phyloP scores from a whole-genome alignment of 2,329 filamentous ascomycete species.

The Iodosphaeria phyllophila region DNA sequence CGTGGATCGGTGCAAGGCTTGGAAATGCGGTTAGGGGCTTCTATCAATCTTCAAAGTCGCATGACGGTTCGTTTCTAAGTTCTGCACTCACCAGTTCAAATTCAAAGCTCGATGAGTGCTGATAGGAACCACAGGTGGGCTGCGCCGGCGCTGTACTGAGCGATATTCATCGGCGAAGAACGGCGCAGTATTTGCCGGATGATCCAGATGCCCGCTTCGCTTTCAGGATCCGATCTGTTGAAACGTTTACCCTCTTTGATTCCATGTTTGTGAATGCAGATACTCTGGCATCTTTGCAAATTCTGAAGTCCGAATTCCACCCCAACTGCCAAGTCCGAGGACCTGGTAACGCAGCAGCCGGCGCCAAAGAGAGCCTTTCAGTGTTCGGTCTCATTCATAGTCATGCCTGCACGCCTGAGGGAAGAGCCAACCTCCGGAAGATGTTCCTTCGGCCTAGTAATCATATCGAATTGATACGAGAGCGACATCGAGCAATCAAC shows the following conservation, averaged over 20 bases:
- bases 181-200: slow-evolving; percentile 41
- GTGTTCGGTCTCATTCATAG: slow-evolving; percentile 68
- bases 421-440: slow-evolving; percentile 54
- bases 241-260: slow-evolving; percentile 53
- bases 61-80: slow-evolving; percentile 48
- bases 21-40: slow-evolving; percentile 48
- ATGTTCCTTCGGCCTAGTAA: slow-evolving; percentile 65
- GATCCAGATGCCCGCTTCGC: slow-evolving; percentile 31
- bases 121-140: slow-evolving; percentile 32
- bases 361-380: slow-evolving; percentile 64
- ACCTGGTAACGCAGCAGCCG: slow-evolving; percentile 37
- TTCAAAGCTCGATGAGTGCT: too few species aligned
- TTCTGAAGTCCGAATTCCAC: slow-evolving; percentile 66
- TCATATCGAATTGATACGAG: slow-evolving; percentile 45
- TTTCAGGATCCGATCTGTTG: slow-evolving; percentile 43
- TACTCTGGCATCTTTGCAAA: slow-evolving; percentile 65
- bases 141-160: slow-evolving; percentile 78
- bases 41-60: slow-evolving; percentile 54
- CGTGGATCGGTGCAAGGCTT: slow-evolving; percentile 40
- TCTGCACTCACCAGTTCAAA: too few species aligned
- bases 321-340: slow-evolving; percentile 66
- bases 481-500: slow-evolving; percentile 52
- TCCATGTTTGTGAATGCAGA: slow-evolving; percentile 68
- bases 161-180: slow-evolving; percentile 52
- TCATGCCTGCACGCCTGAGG: slow-evolving; percentile 61